Evolutionary conservation across 306 rosid genomes (phyloP), one percentile per base, ranked within the genome.

Genomic region (Oxytropis ochrocephala): DNA sequence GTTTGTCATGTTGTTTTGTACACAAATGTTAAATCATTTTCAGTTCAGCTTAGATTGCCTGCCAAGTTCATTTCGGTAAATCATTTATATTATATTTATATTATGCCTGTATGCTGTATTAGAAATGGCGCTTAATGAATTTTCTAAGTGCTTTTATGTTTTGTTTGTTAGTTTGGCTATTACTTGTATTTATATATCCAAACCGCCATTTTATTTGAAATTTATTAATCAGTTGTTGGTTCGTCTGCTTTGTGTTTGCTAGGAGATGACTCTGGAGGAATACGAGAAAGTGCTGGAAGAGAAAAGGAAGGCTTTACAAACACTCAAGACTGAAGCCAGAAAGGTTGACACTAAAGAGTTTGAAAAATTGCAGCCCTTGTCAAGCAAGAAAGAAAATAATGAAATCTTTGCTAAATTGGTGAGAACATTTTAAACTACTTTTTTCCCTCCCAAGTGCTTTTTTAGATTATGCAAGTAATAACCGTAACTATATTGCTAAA

Each of bases 181-280:
- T 21, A 21, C 27, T n/a, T n/a, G n/a, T n/a, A n/a, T n/a, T n/a
- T n/a, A n/a, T n/a, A n/a, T n/a, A n/a, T n/a, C n/a, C n/a, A n/a
- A n/a, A n/a, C n/a, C n/a, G n/a, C n/a, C n/a, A n/a, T n/a, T n/a
- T n/a, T 5, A 12, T 69, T 64, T 30, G 8, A 27, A 10, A 9
- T 39, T 59, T 66, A 17, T 54, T 61, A 1, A 46, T 44, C 11
- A 39, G 29, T 43, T 11, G 2, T 24, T 17, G 46, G 2, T 3
- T 42, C 9, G 70, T 30, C 6, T 55, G 7, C 30, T 79, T 2
- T 8, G 43, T 9, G 11, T 55, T 12, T 53, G 13, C 58, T 67
- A 95, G 99, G 99, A 95, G 73, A 91, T 95, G 99, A 95, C 99
- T 54, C 69, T 95, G 64, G 97, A 85, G 78, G 97, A 95, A 72